A percentile compares a stretch with the other conserved stretches of the same genome.
These are phyloP conservation scores for Sporopachydermia quercuum DNA, from an alignment of 805 yeast species.

Conservation along the genomic window DNA sequence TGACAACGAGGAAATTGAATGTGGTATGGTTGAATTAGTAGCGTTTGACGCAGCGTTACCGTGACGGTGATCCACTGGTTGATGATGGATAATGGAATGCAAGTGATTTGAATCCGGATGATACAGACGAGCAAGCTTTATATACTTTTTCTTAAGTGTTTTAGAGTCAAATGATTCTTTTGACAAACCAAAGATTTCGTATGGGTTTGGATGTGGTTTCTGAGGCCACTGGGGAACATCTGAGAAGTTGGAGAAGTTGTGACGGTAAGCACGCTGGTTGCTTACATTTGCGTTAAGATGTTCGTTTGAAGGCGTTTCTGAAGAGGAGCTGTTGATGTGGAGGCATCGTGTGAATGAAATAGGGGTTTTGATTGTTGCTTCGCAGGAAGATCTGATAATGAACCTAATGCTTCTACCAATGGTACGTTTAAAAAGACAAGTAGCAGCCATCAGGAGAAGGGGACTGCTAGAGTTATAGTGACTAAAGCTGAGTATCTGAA, in stretches of 20 bases:
- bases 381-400: too few relatives aligned
- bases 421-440: too few relatives aligned
- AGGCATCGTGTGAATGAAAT: too few relatives aligned
- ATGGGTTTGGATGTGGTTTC: constrained; percentile 44
- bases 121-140: constrained; percentile 52
- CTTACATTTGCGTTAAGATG: not conserved
- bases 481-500: too few relatives aligned
- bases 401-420: too few relatives aligned
- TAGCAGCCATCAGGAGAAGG: too few relatives aligned
- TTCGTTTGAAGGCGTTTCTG: constrained; percentile 1
- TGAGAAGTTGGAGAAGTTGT: not conserved
- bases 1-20: constrained; percentile 9
- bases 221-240: constrained; percentile 39
- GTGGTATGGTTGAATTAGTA: not conserved
- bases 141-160: constrained; percentile 34
- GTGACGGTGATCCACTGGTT: constrained; percentile 18
- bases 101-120: constrained; percentile 51
- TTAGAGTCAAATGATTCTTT: constrained; percentile 21
- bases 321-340: too few relatives aligned
- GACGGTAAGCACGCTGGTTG: not conserved
- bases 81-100: constrained; percentile 19
- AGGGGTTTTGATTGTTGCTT: too few relatives aligned
- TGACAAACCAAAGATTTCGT: constrained; percentile 43
- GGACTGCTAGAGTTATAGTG: too few relatives aligned
- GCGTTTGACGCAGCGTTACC: not conserved